Percentiles rank a stretch among this genome's conserved stretches.
Evolutionary conservation across 2,329 filamentous ascomycete genomes (phyloP).

Genomic region (Aspergillus jensenii): DNA sequence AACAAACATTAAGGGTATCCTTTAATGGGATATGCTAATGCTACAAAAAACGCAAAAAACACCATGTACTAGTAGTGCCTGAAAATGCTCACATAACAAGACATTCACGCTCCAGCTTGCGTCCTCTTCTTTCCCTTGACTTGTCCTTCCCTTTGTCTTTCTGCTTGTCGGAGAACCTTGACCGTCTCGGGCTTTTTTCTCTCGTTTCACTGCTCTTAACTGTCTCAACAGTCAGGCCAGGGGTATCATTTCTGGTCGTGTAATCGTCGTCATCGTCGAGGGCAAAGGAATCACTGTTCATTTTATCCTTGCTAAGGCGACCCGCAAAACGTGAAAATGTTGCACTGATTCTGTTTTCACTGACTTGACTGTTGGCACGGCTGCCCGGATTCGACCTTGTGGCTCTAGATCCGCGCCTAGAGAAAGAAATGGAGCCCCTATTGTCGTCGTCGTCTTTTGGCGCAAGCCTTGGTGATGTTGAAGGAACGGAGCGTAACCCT

Average conservation of each 20-base stretch:
- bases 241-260: slow-evolving; percentile 22
- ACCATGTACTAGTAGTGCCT: neutral
- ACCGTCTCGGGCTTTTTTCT: slow-evolving; percentile 23
- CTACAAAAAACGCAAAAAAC: neutral
- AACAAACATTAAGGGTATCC: neutral
- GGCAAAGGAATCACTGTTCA: slow-evolving; percentile 26
- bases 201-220: slow-evolving; percentile 21
- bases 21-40: neutral
- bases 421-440: slow-evolving; percentile 24
- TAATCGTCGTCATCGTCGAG: slow-evolving; percentile 30
- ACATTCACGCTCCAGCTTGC: slow-evolving; percentile 45
- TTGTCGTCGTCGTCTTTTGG: slow-evolving; percentile 27
- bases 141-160: slow-evolving; percentile 34
- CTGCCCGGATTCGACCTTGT: slow-evolving; percentile 35
- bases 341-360: slow-evolving; percentile 36
- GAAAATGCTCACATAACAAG: slow-evolving; percentile 36
- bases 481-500: slow-evolving; percentile 23
- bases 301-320: slow-evolving; percentile 31
- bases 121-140: slow-evolving; percentile 35
- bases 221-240: slow-evolving; percentile 15
- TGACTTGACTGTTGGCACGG: slow-evolving; percentile 35
- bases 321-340: slow-evolving; percentile 38
- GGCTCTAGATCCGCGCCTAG: slow-evolving; percentile 30
- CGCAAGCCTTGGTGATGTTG: slow-evolving; percentile 25
- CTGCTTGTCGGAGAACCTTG: slow-evolving; percentile 20